A percentile compares a stretch with the other conserved stretches of the same genome.
Conservation (phyloP, 192 early-diverging fungal species). For the Anaeromyces robustus region DNA sequence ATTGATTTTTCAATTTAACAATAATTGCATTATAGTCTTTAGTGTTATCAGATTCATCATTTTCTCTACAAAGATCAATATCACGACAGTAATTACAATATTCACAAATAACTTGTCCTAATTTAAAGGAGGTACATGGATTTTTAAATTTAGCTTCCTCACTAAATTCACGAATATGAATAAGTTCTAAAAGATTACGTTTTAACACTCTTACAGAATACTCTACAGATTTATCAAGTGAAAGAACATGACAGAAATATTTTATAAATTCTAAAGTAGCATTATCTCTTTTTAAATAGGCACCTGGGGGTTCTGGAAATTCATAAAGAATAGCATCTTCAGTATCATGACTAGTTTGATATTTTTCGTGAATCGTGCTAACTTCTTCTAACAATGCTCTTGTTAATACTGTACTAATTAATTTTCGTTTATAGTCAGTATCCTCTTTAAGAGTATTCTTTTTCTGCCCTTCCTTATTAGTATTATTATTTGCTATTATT, state of each 20-base stretch:
- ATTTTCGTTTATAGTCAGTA: not conserved
- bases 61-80: slow-evolving; percentile 80
- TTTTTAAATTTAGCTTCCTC: slow-evolving; percentile 60
- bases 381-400: not conserved
- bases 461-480: not conserved
- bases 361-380: not conserved
- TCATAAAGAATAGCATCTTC: not conserved
- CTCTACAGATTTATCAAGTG: slow-evolving; percentile 55
- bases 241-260: slow-evolving; percentile 25
- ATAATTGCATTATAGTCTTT: slow-evolving; percentile 9
- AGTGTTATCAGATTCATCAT: slow-evolving; percentile 8
- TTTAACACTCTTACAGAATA: slow-evolving; percentile 67
- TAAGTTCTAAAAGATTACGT: slow-evolving; percentile 53
- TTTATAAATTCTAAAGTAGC: slow-evolving; percentile 32
- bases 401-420: not conserved
- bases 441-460: not conserved
- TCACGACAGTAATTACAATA: slow-evolving; percentile 74
- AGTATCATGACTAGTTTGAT: not conserved
- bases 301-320: not conserved
- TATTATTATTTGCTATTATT: not conserved
- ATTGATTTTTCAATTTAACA: slow-evolving; percentile 20
- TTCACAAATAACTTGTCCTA: slow-evolving; percentile 72
- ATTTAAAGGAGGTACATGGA: slow-evolving; percentile 62
- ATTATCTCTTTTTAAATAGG: not conserved
- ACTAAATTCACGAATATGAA: slow-evolving; percentile 70